Evolutionary conservation across 768 basidiomycete species (phyloP).

Genomic region (Podaxis mareebaensis): DNA sequence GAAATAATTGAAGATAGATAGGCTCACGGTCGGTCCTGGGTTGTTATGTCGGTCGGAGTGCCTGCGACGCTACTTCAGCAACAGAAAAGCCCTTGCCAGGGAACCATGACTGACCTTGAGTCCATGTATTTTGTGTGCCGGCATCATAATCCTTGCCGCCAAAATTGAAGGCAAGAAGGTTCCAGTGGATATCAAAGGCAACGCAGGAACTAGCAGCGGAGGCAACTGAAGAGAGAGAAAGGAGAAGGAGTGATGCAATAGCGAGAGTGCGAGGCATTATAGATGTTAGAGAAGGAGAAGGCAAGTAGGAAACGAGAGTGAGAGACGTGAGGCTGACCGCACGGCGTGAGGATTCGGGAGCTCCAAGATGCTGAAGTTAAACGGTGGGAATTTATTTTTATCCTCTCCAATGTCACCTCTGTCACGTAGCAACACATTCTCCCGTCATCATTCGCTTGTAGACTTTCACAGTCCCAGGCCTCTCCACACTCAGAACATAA

Average conservation of each 20-base stretch:
- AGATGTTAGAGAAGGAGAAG: constrained; percentile 1
- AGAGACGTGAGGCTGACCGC: constrained; percentile 5
- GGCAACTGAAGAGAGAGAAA: constrained; percentile 20
- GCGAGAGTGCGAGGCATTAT: constrained; percentile 23
- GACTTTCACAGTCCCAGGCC: too few relatives aligned
- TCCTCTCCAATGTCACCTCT: background rate
- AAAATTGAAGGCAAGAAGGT: constrained; percentile 84
- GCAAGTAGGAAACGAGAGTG: background rate
- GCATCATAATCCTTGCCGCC: constrained; percentile 84
- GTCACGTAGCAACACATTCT: background rate
- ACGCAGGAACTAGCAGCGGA: constrained; percentile 52
- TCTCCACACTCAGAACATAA: too few relatives aligned
- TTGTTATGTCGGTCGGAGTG: constrained; percentile 65
- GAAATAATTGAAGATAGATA: constrained; percentile 1
- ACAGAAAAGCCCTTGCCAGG: constrained; percentile 14
- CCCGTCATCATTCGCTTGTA: background rate
- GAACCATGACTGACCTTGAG: constrained; percentile 39
- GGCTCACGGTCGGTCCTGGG: constrained; percentile 75
- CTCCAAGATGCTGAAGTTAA: background rate
- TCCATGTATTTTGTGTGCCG: constrained; percentile 72
- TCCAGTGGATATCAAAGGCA: constrained; percentile 78
- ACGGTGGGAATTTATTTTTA: background rate
- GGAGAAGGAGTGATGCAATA: constrained; percentile 20
- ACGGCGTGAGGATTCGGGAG: constrained; percentile 1
- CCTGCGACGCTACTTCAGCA: constrained; percentile 33